Evolutionary conservation across 2,329 filamentous ascomycete genomes (phyloP), one percentile per base, ranked within the genome.

Genomic region (Penicillium freii): DNA sequence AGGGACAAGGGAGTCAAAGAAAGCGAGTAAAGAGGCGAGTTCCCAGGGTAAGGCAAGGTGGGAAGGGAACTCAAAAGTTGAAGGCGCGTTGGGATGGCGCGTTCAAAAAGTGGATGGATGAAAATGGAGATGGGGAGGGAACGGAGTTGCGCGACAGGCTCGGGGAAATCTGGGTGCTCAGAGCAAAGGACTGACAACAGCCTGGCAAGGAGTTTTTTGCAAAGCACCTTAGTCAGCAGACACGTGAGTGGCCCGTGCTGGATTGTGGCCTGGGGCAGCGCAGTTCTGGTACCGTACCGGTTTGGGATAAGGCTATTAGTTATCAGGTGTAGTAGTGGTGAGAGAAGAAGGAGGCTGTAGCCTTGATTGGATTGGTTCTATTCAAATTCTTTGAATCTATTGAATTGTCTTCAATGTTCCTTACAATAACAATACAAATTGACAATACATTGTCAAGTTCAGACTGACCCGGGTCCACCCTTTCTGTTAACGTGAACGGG

Each of bases 91-190:
- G 66, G 50, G 63, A 65, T 58, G 64, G 69, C 68, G 72, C 69
- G 72, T 71, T 66, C 64, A 59, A 65, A 66, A 51, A 46, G 61
- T 65, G 62, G 68, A 64, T 69, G 61, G 71, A 73, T 71, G 70
- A 48, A 69, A 70, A 72, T 70, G 70, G 68, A 64, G 73, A 72
- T 73, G 70, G 71, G 68, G 49, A 70, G 69, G 70, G 68, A 68
- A 70, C 69, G 67, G 68, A 67, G 66, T 66, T 72, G 73, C 72
- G 73, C 73, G 72, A 71, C 69, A 67, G 63, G 68, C 68, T 70
- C 65, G 65, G 65, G 69, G 70, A 69, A 70, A 70, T 70, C 71
- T 73, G 71, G 69, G 71, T 69, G 71, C 61, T 57, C 67, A 67
- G 67, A 67, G 61, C 52, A 51, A 60, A 66, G 66, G 65, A 70